Conservation (phyloP, 2,329 filamentous ascomycete species). For the Ilyonectria destructans region DNA sequence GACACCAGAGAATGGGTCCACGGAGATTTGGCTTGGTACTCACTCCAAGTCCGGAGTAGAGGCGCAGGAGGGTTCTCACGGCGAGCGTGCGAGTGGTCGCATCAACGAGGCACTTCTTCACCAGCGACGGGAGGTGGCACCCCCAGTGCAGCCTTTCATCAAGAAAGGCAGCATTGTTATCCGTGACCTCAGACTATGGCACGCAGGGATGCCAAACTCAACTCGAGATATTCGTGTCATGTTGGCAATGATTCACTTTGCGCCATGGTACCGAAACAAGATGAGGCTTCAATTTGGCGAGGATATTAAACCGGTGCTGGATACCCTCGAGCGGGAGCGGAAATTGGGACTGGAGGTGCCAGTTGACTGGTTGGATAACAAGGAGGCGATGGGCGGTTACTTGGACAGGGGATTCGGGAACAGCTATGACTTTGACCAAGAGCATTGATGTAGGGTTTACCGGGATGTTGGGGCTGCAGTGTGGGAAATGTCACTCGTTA, state of each 20-base stretch:
- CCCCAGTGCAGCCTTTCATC: slow-evolving; percentile 67
- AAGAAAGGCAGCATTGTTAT: slow-evolving; percentile 71
- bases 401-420: slow-evolving; percentile 73
- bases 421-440: slow-evolving; percentile 74
- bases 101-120: slow-evolving; percentile 62
- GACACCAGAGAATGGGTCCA: slow-evolving; percentile 68
- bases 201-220: slow-evolving; percentile 75
- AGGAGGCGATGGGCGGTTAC: slow-evolving; percentile 64
- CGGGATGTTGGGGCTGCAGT: not conserved
- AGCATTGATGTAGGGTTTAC: slow-evolving; percentile 35
- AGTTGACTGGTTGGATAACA: slow-evolving; percentile 63
- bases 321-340: slow-evolving; percentile 58
- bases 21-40: slow-evolving; percentile 74
- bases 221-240: slow-evolving; percentile 68
- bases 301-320: slow-evolving; percentile 64
- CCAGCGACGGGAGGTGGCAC: slow-evolving; percentile 54
- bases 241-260: slow-evolving; percentile 75
- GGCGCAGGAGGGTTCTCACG: slow-evolving; percentile 66
- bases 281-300: slow-evolving; percentile 71
- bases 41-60: slow-evolving; percentile 56
- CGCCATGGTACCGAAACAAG: slow-evolving; percentile 70
- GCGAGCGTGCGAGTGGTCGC: slow-evolving; percentile 67
- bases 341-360: slow-evolving; percentile 64
- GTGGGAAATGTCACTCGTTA: not conserved
- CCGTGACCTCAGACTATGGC: slow-evolving; percentile 75